These are phyloP conservation scores for Podaxis sp. DNA, from an alignment of 768 basidiomycete genomes.

Conservation along the genomic window DNA sequence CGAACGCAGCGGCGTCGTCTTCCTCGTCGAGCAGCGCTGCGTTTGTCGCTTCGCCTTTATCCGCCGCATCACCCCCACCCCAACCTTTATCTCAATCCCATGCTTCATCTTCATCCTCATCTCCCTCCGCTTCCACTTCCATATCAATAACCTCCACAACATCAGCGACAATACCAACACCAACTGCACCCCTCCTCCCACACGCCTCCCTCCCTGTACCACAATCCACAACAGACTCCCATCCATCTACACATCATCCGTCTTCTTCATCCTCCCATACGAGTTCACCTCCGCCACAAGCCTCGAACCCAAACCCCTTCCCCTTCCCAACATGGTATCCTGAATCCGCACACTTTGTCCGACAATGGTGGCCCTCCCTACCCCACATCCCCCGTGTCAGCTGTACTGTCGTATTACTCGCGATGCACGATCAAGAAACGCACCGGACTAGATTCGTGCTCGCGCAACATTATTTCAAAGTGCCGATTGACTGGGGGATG, in stretches of 20 bases:
- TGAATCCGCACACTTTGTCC: conserved; percentile 74
- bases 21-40: background rate
- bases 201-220: background rate
- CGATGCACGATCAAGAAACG: conserved; percentile 58
- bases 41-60: background rate
- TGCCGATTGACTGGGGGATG: conserved; percentile 48
- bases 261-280: background rate
- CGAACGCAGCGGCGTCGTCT: background rate
- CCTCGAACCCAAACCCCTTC: conserved; percentile 51
- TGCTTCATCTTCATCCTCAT: background rate
- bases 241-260: background rate
- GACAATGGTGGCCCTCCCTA: conserved; percentile 79
- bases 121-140: background rate
- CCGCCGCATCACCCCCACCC: background rate
- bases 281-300: background rate
- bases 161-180: background rate
- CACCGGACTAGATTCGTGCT: conserved; percentile 63
- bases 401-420: conserved; percentile 70
- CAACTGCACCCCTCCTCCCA: background rate
- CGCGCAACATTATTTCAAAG: conserved; percentile 75
- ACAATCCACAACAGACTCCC: background rate
- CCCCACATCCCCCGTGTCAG: conserved; percentile 64
- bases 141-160: background rate
- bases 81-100: background rate
- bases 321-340: conserved; percentile 71